These are phyloP conservation scores for Thraustotheca clavata DNA, from an alignment of 352 stramenopile genomes.

Conservation along the genomic window DNA sequence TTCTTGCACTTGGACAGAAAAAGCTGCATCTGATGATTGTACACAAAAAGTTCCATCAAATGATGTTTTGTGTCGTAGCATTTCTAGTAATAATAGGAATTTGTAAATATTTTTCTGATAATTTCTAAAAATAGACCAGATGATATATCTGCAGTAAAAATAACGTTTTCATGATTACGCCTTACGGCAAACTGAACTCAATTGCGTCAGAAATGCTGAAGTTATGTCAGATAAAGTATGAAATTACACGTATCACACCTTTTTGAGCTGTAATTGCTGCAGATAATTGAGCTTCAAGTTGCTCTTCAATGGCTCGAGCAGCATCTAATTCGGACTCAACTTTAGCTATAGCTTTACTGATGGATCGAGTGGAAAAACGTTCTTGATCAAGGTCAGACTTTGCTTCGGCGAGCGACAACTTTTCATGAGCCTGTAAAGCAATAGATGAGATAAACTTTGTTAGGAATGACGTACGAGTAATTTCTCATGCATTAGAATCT, in stretches of 20 bases:
- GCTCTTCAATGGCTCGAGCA: not conserved
- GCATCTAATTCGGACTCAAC: not conserved
- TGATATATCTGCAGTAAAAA: too few relatives aligned
- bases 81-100: too few relatives aligned
- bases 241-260: not conserved
- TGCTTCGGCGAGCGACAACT: conserved; percentile 18
- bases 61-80: too few relatives aligned
- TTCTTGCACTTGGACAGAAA: not conserved
- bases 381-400: conserved; percentile 14
- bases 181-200: too few relatives aligned
- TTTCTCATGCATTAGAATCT: conserved; percentile 15
- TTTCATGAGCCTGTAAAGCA: conserved; percentile 12
- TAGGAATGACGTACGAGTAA: not conserved
- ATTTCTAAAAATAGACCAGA: too few relatives aligned
- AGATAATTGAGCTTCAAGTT: not conserved
- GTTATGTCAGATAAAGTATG: too few relatives aligned
- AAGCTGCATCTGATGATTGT: too few relatives aligned
- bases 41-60: too few relatives aligned
- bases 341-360: conserved; percentile 2
- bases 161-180: too few relatives aligned
- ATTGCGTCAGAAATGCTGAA: too few relatives aligned
- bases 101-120: too few relatives aligned
- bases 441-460: too few relatives aligned
- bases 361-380: conserved; percentile 6
- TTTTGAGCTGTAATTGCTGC: not conserved